These are phyloP conservation scores for Fraxinus latifolia DNA, from an alignment of 305 asterid species.

Conservation along the genomic window DNA sequence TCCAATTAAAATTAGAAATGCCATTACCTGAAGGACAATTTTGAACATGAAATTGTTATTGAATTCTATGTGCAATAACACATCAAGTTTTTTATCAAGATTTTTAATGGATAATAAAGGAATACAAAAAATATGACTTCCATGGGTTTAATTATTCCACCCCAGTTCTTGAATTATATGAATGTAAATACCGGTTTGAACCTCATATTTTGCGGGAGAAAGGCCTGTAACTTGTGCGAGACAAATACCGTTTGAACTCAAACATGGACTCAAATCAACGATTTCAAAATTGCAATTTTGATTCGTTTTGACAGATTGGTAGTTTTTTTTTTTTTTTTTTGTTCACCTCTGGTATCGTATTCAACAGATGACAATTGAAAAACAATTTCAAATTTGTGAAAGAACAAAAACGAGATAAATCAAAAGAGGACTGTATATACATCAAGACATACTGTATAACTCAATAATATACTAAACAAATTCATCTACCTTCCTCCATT, in stretches of 20 bases:
- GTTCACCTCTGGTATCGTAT: neutral
- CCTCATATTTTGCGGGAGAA: neutral
- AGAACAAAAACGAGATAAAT: too few species aligned
- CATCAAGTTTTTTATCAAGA: neutral
- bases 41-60: neutral
- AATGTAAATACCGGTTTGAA: neutral
- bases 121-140: neutral
- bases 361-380: neutral
- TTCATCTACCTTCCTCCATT: neutral
- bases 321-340: neutral
- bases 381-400: neutral
- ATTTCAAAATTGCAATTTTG: too few species aligned
- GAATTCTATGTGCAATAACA: neutral
- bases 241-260: neutral
- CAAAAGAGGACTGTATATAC: neutral
- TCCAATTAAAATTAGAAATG: neutral
- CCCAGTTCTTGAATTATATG: neutral
- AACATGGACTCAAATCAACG: neutral
- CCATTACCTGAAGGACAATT: neutral
- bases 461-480: neutral
- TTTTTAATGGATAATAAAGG: neutral
- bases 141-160: neutral
- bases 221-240: neutral
- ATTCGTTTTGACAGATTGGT: neutral
- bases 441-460: neutral